Conservation (phyloP, 257 asterid species). For the Cinchona pubescens region DNA sequence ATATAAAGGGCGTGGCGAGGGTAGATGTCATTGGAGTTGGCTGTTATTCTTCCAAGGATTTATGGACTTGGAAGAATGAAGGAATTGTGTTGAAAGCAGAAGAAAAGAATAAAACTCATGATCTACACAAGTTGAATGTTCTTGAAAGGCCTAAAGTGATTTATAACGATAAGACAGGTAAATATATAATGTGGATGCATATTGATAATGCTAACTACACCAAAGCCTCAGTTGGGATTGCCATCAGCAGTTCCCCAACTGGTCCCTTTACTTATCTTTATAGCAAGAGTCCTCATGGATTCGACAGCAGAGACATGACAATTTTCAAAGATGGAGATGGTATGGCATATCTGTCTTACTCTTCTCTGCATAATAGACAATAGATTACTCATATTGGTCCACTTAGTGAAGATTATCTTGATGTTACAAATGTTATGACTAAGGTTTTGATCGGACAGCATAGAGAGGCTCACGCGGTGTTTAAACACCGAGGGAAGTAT, state of each 20-base stretch:
- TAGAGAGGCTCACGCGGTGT: constrained; percentile 90
- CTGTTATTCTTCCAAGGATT: constrained; percentile 89
- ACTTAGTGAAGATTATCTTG: constrained; percentile 54
- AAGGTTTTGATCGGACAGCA: constrained; percentile 77
- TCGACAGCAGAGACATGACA: constrained; percentile 94
- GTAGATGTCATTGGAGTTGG: constrained; percentile 97
- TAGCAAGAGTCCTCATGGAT: constrained; percentile 88
- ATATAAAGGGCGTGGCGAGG: constrained; percentile 90
- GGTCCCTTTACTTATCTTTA: constrained; percentile 82
- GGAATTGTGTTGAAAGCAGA: constrained; percentile 84
- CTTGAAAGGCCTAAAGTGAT: constrained; percentile 98
- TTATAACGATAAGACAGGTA: constrained; percentile 59
- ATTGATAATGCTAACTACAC: constrained; percentile 87
- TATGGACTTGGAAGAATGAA: constrained; percentile 94
- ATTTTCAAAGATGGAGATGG: constrained; percentile 83
- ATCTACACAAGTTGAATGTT: constrained; percentile 76
- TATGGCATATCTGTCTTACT: constrained; percentile 72
- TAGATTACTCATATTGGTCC: constrained; percentile 85
- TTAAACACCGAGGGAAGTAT: constrained; percentile 70
- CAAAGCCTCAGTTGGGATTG: constrained; percentile 81
- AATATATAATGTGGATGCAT: constrained; percentile 98
- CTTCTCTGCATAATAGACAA: constrained; percentile 86
- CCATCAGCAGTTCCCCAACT: constrained; percentile 58
- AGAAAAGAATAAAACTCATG: constrained; percentile 62
- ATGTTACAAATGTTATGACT: constrained; percentile 42